phyloP scores from a whole-genome alignment of 2,329 filamentous ascomycete genomes.

The Neocucurbitaria cava region DNA sequence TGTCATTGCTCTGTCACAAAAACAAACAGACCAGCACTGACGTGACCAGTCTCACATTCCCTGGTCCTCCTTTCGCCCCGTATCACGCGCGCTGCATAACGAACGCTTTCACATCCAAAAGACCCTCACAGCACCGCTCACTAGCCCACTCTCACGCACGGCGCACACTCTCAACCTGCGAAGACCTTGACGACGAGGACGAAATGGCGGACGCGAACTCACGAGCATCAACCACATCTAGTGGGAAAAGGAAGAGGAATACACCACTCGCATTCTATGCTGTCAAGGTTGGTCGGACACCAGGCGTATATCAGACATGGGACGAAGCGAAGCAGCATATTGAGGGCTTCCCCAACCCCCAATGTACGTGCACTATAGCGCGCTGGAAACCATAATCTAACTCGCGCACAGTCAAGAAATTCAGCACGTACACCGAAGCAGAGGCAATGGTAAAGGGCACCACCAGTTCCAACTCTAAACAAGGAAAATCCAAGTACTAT shows the following conservation, averaged over 20 bases:
- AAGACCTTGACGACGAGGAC: constrained; percentile 4
- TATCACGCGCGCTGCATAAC: not conserved
- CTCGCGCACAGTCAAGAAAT: constrained; percentile 73
- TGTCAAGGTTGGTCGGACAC: constrained; percentile 65
- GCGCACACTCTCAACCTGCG: constrained; percentile 6
- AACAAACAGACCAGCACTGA: not conserved
- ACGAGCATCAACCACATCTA: constrained; percentile 41
- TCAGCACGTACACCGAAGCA: constrained; percentile 76
- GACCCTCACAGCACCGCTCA: not conserved
- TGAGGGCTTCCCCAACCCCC: constrained; percentile 59
- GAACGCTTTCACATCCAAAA: not conserved
- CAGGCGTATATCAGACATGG: constrained; percentile 71
- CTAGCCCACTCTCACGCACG: not conserved
- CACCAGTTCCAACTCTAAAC: constrained; percentile 45
- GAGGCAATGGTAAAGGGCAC: constrained; percentile 74
- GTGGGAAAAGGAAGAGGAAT: constrained; percentile 62
- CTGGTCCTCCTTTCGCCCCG: not conserved
- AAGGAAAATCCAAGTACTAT: constrained; percentile 62
- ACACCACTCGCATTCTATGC: constrained; percentile 66
- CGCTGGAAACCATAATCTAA: constrained; percentile 2
- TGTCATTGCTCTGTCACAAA: no score
- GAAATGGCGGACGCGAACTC: constrained; percentile 31
- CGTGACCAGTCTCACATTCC: not conserved
- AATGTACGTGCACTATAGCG: constrained; percentile 36
- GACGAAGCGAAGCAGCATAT: constrained; percentile 67